A percentile compares a stretch with the other conserved stretches of the same genome.
phyloP scores from a whole-genome alignment of 2,329 filamentous ascomycete species.

The Pezicula carpinea region DNA sequence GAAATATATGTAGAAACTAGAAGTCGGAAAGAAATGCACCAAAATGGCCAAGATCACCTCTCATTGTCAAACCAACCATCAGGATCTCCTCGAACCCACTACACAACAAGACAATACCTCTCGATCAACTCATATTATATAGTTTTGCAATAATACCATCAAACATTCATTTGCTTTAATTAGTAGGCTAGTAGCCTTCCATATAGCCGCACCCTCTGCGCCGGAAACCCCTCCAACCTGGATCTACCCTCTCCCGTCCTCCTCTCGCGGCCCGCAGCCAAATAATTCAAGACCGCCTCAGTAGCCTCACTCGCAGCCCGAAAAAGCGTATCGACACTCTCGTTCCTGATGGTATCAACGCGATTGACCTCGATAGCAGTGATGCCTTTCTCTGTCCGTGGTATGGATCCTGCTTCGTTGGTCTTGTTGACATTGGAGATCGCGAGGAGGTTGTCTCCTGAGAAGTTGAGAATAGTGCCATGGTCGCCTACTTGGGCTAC shows the following conservation, averaged over 20 bases:
- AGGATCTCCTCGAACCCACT: too few relatives aligned
- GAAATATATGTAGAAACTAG: too few relatives aligned
- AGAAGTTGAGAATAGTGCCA: slow-evolving; percentile 48
- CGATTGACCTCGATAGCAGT: slow-evolving; percentile 35
- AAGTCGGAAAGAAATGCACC: too few relatives aligned
- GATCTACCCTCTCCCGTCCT: slow-evolving; percentile 49
- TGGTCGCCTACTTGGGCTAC: slow-evolving; percentile 55
- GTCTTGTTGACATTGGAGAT: slow-evolving; percentile 54
- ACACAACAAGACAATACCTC: too few relatives aligned
- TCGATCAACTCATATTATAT: too few relatives aligned
- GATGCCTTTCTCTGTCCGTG: slow-evolving; percentile 19
- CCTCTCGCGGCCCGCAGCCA: slow-evolving; percentile 53
- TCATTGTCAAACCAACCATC: too few relatives aligned
- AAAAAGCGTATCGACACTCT: slow-evolving; percentile 56
- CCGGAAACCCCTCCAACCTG: slow-evolving; percentile 44
- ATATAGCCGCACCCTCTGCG: slow-evolving; percentile 31
- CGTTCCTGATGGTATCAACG: slow-evolving; percentile 49
- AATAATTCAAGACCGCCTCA: slow-evolving; percentile 61
- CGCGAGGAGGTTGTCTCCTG: slow-evolving; percentile 63
- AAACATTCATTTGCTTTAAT: too few relatives aligned
- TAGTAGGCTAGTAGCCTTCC: too few relatives aligned
- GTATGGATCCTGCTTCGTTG: slow-evolving; percentile 17
- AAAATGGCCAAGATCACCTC: too few relatives aligned
- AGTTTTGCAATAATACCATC: too few relatives aligned
- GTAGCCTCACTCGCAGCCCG: slow-evolving; percentile 58